phyloP scores from a whole-genome alignment of 495 filamentous ascomycete species.

The Penicillium turbatum region DNA sequence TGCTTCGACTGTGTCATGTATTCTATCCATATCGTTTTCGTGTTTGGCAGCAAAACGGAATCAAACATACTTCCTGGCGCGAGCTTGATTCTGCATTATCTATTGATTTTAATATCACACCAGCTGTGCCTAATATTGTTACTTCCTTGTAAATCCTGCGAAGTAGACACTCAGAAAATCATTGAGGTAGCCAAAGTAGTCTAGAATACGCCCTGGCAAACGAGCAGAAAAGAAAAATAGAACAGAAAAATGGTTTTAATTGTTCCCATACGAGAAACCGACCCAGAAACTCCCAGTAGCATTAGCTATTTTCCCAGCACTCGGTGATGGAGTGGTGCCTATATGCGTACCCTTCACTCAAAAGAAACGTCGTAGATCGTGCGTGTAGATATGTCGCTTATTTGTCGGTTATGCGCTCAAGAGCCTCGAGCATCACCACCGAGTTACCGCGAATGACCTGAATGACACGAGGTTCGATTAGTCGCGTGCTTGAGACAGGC shows the following conservation, averaged over 20 bases:
- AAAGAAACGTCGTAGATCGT: conserved; percentile 20
- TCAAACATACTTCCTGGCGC: conserved; percentile 17
- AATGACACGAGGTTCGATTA: not conserved
- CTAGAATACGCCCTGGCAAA: conserved; percentile 2
- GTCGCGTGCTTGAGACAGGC: not conserved
- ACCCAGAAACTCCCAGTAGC: conserved; percentile 41
- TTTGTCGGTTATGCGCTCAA: conserved; percentile 57
- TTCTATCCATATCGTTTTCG: conserved; percentile 12
- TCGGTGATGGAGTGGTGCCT: conserved; percentile 12
- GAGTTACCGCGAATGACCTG: conserved; percentile 87
- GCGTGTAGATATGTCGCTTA: conserved; percentile 21
- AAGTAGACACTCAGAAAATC: not conserved
- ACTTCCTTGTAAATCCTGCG: not conserved
- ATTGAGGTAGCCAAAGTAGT: conserved; percentile 3
- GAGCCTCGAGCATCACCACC: conserved; percentile 87
- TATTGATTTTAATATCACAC: conserved; percentile 13
- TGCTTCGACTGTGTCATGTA: conserved; percentile 17
- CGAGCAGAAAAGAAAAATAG: conserved; percentile 9
- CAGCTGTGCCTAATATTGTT: not conserved
- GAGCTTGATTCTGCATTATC: conserved; percentile 8
- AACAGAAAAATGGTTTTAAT: conserved; percentile 34
- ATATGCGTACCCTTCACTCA: conserved; percentile 18
- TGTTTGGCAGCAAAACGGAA: not conserved
- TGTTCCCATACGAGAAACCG: conserved; percentile 38
- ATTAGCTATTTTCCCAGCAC: conserved; percentile 26